phyloP scores from a whole-genome alignment of 148 eudicot genomes.

The Rhododendron henanense region DNA sequence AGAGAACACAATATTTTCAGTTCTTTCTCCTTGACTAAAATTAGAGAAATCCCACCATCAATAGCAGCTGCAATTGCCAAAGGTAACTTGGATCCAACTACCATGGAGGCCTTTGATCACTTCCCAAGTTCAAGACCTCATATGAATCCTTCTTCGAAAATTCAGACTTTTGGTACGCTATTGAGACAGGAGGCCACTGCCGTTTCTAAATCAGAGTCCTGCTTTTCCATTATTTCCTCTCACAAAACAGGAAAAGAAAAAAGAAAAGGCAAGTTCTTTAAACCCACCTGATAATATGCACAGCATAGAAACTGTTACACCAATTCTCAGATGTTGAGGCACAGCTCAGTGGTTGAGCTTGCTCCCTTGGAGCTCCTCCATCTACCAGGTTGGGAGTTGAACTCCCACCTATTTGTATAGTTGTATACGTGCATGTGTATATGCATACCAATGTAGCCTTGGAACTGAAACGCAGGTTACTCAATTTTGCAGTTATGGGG shows the following conservation, averaged over 20 bases:
- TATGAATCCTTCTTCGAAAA: neutral
- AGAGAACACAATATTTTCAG: neutral
- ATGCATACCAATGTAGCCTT: neutral
- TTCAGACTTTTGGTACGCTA: constrained; percentile 2
- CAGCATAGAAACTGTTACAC: neutral
- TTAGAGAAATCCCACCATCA: constrained; percentile 48
- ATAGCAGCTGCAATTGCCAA: constrained; percentile 67
- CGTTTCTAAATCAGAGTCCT: constrained; percentile 26
- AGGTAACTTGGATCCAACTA: constrained; percentile 61
- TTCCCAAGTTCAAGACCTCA: constrained; percentile 21
- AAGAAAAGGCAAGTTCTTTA: constrained; percentile 17
- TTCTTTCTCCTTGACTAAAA: constrained; percentile 31
- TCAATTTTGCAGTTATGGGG: constrained; percentile 7
- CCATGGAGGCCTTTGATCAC: constrained; percentile 62
- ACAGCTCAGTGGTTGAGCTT: neutral
- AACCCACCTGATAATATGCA: neutral
- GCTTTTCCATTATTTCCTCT: constrained; percentile 37
- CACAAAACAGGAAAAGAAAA: constrained; percentile 20
- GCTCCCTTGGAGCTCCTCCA: neutral
- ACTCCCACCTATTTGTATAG: neutral
- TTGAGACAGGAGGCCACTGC: constrained; percentile 15
- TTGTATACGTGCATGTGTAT: neutral
- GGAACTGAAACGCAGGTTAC: neutral
- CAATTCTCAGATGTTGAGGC: neutral
- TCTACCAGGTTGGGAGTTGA: neutral